Evolutionary conservation across 2,329 filamentous ascomycete species (phyloP).

Genomic region (Epicoccum nigrum): DNA sequence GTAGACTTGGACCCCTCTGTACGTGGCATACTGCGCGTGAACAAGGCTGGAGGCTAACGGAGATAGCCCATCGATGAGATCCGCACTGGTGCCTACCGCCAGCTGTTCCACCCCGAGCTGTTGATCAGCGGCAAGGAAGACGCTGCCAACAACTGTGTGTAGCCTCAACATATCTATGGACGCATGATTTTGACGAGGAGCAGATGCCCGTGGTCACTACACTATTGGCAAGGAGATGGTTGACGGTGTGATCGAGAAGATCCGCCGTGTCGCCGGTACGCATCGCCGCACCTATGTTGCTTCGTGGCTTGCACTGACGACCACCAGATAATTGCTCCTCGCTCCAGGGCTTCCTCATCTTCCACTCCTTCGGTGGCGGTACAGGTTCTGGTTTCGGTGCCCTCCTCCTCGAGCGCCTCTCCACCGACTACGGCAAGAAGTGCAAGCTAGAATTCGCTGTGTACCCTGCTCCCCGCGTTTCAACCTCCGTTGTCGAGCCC

Average conservation of each 20-base stretch:
- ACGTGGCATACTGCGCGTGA: conserved; percentile 29
- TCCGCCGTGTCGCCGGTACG: conserved; percentile 72
- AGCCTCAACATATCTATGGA: neutral
- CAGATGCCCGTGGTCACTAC: conserved; percentile 75
- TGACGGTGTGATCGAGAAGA: conserved; percentile 71
- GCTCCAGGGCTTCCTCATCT: conserved; percentile 75
- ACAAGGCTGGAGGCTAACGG: conserved; percentile 23
- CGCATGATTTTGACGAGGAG: conserved; percentile 22
- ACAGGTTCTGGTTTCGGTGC: conserved; percentile 76
- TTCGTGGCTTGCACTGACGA: conserved; percentile 20
- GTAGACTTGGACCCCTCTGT: conserved; percentile 74
- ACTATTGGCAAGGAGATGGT: conserved; percentile 79
- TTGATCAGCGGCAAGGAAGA: conserved; percentile 77
- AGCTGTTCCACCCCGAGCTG: conserved; percentile 75
- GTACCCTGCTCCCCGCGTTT: conserved; percentile 72
- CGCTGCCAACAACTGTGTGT: conserved; percentile 74
- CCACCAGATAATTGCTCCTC: conserved; percentile 71
- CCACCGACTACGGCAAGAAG: conserved; percentile 78
- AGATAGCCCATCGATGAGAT: conserved; percentile 71
- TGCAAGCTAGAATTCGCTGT: conserved; percentile 77
- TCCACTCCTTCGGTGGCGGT: conserved; percentile 76
- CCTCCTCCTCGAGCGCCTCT: conserved; percentile 73
- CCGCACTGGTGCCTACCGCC: conserved; percentile 69
- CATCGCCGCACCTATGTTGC: neutral
- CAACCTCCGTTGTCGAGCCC: conserved; percentile 73